Base-by-base conservation (phyloP, 179 eudicot species). In the Spergularia azorica region DNA sequence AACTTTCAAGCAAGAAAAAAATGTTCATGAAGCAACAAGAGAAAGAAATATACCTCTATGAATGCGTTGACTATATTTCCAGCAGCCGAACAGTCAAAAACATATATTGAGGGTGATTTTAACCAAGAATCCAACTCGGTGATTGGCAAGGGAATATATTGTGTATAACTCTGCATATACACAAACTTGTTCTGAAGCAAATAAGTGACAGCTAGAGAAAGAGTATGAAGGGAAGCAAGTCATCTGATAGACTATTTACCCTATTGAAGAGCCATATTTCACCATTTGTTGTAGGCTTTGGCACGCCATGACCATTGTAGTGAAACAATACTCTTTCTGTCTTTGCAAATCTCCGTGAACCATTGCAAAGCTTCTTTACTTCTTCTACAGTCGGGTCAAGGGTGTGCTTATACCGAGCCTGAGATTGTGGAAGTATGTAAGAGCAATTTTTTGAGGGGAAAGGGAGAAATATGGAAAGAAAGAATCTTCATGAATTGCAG, bases 211-310 rank as follows among this genome's bases (percentile, higher is more conserved):
- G 41, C 38, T 57, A 21, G 58, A 74, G 67, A 54, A 13, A 59
- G 71, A 9, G 15, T 12, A 36, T 38, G 3, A 63, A 60, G 39
- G 14, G 1, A 60, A 46, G 48, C 55, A 59, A 77, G 59, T 10
- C 59, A 67, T 11, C 50, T 5, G 50, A 52, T 21, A 21, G 9
- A 59, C 16, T 63, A 26, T 26, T 79, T 82, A 96, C 99, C 97
- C 88, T 92, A 84, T 96, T 96, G 79, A 94, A 96, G 73, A 96
- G 91, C 99, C 99, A 96, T 77, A 96, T 94, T 91, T 96, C 99
- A 74, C 98, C 97, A 82, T 89, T 96, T 14, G 93, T 39, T 50
- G 98, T 94, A 71, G 99, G 99, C 81, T 94, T 96, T 26, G 99
- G 98, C 81, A 94, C 98, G 60, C 99, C 98, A 83, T 96, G 98